These are phyloP conservation scores for Backusella sp. DNA, from an alignment of 192 early-diverging fungal species.

Conservation along the genomic window DNA sequence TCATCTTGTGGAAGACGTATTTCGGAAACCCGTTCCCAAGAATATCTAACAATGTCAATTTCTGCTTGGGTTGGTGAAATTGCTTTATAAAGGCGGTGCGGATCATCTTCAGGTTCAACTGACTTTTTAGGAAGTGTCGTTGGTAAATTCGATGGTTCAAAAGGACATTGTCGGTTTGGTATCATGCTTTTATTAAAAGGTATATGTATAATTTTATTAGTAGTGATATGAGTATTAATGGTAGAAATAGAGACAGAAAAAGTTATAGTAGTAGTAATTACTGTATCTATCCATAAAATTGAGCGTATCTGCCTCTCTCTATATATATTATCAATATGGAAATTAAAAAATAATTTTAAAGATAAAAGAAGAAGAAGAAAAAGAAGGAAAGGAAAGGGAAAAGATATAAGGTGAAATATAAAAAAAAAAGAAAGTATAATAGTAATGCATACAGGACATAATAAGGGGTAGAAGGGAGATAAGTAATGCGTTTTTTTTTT, in stretches of 20 bases:
- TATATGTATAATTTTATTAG: not conserved
- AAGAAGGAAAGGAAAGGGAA: not conserved
- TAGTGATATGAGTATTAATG: not conserved
- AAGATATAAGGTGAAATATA: not conserved
- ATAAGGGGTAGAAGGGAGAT: not conserved
- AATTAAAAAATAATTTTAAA: not conserved
- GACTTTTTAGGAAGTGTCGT: not conserved
- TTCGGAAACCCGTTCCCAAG: slow-evolving; percentile 22
- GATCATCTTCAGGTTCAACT: not conserved
- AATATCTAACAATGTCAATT: slow-evolving; percentile 16
- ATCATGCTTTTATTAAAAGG: not conserved
- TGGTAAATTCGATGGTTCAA: not conserved
- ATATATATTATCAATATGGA: not conserved
- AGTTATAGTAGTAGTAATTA: not conserved
- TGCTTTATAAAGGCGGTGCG: not conserved
- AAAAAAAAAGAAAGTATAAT: not conserved
- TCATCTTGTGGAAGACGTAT: slow-evolving; percentile 19
- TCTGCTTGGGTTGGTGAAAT: slow-evolving; percentile 12
- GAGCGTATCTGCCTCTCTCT: not conserved
- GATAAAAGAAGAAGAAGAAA: not conserved
- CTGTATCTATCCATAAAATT: not conserved
- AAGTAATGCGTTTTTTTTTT: too few relatives aligned
- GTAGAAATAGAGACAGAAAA: not conserved
- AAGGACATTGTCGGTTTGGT: not conserved
- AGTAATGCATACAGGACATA: not conserved